A percentile compares a stretch with the other conserved stretches of the same genome.
Conservation (phyloP, 176 grass and related monocot genomes). For the Stipa capillata region DNA sequence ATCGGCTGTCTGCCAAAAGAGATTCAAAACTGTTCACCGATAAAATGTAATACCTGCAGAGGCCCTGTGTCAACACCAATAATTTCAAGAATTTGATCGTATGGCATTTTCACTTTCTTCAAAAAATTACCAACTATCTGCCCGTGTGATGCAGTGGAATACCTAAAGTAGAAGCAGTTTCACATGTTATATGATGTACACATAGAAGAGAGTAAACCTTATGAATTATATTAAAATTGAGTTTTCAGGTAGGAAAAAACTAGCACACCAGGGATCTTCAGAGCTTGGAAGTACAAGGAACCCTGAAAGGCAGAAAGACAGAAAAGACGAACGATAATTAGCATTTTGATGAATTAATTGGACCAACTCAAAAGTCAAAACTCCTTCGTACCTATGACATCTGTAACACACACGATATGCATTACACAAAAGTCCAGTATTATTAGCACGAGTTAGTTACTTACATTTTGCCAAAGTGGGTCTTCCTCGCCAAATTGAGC, state of each 20-base stretch:
- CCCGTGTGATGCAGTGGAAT: slow-evolving; percentile 47
- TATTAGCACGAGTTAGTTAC: not conserved
- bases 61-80: slow-evolving; percentile 57
- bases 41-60: slow-evolving; percentile 46
- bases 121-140: slow-evolving; percentile 46
- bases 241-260: not conserved
- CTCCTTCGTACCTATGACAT: not conserved
- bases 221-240: not conserved
- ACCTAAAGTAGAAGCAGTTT: slow-evolving; percentile 34
- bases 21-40: not conserved
- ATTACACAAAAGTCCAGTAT: not conserved
- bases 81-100: slow-evolving; percentile 53
- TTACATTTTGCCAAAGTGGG: slow-evolving; percentile 66
- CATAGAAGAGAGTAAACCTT: not conserved
- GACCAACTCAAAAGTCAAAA: not conserved
- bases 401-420: not conserved
- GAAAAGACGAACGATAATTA: not conserved
- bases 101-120: slow-evolving; percentile 64
- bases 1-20: not conserved
- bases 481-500: slow-evolving; percentile 45
- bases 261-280: slow-evolving; percentile 62
- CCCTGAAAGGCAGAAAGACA: slow-evolving; percentile 39
- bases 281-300: slow-evolving; percentile 44
- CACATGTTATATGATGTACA: not conserved
- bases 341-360: not conserved